Percentiles rank a stretch among this genome's conserved stretches.
Conservation (phyloP, 805 yeast genomes). For the Saturnispora sekii region DNA sequence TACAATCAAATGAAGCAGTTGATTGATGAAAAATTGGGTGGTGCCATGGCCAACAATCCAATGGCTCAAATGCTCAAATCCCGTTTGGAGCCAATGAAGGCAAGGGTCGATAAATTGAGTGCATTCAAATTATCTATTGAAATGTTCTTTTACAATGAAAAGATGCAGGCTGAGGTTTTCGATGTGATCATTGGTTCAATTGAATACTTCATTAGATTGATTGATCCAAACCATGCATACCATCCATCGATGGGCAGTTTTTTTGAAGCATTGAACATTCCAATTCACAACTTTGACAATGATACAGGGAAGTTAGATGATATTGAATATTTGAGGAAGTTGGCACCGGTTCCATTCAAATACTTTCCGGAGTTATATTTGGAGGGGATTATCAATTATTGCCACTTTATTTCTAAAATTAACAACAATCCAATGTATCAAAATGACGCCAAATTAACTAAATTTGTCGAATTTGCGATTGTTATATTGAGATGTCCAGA, state of each 20-base stretch:
- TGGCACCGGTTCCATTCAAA: constrained; percentile 69
- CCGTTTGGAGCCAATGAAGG: constrained; percentile 26
- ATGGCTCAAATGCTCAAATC: constrained; percentile 21
- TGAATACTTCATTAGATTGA: constrained; percentile 56
- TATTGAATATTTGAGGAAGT: constrained; percentile 54
- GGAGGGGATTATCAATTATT: constrained; percentile 71
- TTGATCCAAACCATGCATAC: constrained; percentile 61
- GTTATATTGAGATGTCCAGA: constrained; percentile 77
- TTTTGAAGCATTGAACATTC: constrained; percentile 33
- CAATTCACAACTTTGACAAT: constrained; percentile 48
- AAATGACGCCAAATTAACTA: constrained; percentile 41
- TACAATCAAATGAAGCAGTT: constrained; percentile 40
- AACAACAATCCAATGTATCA: constrained; percentile 46
- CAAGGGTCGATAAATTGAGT: constrained; percentile 28
- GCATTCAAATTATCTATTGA: constrained; percentile 49
- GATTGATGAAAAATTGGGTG: constrained; percentile 14
- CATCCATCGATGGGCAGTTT: constrained; percentile 32
- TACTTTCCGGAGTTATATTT: constrained; percentile 78
- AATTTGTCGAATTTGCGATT: constrained; percentile 63
- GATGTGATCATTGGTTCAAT: constrained; percentile 73
- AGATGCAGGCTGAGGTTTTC: constrained; percentile 55
- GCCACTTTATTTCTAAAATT: constrained; percentile 50
- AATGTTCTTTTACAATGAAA: constrained; percentile 49
- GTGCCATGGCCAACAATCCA: constrained; percentile 17
- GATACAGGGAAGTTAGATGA: constrained; percentile 65